Evolutionary conservation across 1,284 basidiomycete species (phyloP).

Genomic region (Moniliella sp.): DNA sequence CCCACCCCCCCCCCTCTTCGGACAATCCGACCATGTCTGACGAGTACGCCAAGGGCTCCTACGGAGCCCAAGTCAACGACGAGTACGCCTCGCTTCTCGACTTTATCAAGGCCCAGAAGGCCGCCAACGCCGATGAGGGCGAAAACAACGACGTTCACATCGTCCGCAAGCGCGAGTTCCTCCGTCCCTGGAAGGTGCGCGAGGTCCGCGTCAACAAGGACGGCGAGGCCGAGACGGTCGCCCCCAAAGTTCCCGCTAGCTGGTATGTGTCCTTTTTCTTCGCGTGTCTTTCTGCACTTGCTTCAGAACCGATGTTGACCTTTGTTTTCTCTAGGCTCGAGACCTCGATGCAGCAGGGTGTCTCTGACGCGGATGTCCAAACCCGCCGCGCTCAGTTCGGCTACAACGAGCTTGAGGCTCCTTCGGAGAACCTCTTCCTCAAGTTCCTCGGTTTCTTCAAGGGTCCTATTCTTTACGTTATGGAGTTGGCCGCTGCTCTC

Average conservation of each 20-base stretch:
- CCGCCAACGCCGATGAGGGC: slow-evolving; percentile 10
- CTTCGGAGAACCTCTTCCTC: slow-evolving; percentile 37
- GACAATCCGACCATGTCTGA: slow-evolving; percentile 1
- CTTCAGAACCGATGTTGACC: neutral
- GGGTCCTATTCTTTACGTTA: slow-evolving; percentile 35
- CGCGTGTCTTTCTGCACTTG: neutral
- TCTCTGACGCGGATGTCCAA: slow-evolving; percentile 36
- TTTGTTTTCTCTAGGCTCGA: slow-evolving; percentile 33
- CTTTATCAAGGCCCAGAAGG: slow-evolving; percentile 28
- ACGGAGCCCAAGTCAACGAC: slow-evolving; percentile 10
- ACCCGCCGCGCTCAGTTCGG: slow-evolving; percentile 31
- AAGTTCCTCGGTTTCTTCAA: slow-evolving; percentile 37
- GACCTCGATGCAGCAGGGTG: slow-evolving; percentile 38
- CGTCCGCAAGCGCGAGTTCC: slow-evolving; percentile 26
- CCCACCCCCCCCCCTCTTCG: neutral
- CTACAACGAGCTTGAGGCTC: slow-evolving; percentile 35
- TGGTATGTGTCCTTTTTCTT: slow-evolving; percentile 11
- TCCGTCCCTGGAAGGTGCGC: slow-evolving; percentile 25
- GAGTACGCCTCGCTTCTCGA: slow-evolving; percentile 27
- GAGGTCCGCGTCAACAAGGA: slow-evolving; percentile 33
- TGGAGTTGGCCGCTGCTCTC: slow-evolving; percentile 35
- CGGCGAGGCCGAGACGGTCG: slow-evolving; percentile 26
- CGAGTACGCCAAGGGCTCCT: slow-evolving; percentile 6
- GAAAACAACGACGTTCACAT: slow-evolving; percentile 17
- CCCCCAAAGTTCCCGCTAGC: slow-evolving; percentile 27